A percentile compares a stretch with the other conserved stretches of the same genome.
Evolutionary conservation across 164 flowering plant species (phyloP).

Genomic region (Dillenia suffruticosa): DNA sequence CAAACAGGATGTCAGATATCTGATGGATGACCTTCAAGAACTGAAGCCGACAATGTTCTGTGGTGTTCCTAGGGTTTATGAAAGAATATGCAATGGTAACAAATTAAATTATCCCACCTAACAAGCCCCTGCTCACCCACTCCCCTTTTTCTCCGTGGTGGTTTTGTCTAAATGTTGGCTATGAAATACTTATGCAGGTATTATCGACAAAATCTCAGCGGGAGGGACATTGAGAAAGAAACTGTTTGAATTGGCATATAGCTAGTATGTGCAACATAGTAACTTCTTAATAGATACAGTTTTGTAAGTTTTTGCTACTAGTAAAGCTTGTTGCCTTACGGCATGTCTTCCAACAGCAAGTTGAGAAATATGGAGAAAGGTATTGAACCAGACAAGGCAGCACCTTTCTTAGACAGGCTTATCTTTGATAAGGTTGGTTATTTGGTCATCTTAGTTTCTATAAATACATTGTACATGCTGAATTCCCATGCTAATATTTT

Average conservation of each 20-base stretch:
- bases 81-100: slow-evolving; percentile 77
- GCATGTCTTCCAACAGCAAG: slow-evolving; percentile 50
- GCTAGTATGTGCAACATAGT: slow-evolving; percentile 54
- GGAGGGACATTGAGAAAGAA: slow-evolving; percentile 64
- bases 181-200: slow-evolving; percentile 41
- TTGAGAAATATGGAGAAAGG: slow-evolving; percentile 72
- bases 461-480: not conserved
- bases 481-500: not conserved
- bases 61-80: slow-evolving; percentile 95
- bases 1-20: slow-evolving; percentile 70
- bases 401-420: slow-evolving; percentile 78
- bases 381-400: slow-evolving; percentile 68
- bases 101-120: not conserved
- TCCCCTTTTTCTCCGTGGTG: not conserved
- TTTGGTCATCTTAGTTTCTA: not conserved
- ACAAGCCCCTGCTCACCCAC: too few relatives aligned
- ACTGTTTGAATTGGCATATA: slow-evolving; percentile 76
- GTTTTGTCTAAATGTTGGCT: slow-evolving; percentile 5
- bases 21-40: slow-evolving; percentile 75
- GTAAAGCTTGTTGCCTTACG: slow-evolving; percentile 2
- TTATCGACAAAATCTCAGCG: slow-evolving; percentile 52
- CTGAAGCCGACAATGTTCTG: slow-evolving; percentile 82
- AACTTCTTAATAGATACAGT: not conserved
- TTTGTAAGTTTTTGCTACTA: not conserved
- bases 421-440: slow-evolving; percentile 71